Base-by-base conservation (phyloP, 1,284 basidiomycete species). In the Coriolopsis trogii region DNA sequence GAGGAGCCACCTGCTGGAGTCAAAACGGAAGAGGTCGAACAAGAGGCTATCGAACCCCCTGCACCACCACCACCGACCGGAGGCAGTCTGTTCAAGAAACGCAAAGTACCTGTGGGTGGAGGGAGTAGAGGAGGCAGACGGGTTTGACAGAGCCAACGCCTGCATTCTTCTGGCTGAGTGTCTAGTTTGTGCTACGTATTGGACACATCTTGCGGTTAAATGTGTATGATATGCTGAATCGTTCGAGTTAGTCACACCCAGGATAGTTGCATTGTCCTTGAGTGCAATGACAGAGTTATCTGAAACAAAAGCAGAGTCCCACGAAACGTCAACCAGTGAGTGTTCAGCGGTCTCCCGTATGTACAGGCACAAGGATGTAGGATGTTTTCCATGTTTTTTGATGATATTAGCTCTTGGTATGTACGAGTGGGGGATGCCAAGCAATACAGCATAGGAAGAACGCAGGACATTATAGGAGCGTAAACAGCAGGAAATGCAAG, bases 41-140 rank as follows among this genome's bases (percentile, higher is more conserved):
- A 57, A 21, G 59, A 63, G 51, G 29, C 43, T 30, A 44, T 62
- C 21, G 61, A 56, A 21, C 24, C 41, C 20, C 51, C 57, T 25
- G 33, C 46, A 0, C 41, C 55, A 12, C 53, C 59, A 26, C 50
- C 63, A 29, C 51, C 64, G 16, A 52, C 68, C 8, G 48, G 58
- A 12, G 67, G 67, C 6, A 64, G 69, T 51, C 47, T 78, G 29
- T 79, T 79, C 65, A 70, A 72, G 45, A 79, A 77, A 58, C 73
- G 77, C 6, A 77, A 73, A 51, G 58, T 67, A 15, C 72, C 73
- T 20, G 59, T 52, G 7, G 66, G 67, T 7, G 66, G 62, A 15
- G 59, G 62, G 21, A 67, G 66, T 42, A 62, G 62, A 46, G 62
- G 70, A 21, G 69, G 66, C n/a, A 64, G 63, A 41, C 53, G 64